Evolutionary conservation across 2,329 filamentous ascomycete genomes (phyloP).

Genomic region (Ophiosphaerella korrae): DNA sequence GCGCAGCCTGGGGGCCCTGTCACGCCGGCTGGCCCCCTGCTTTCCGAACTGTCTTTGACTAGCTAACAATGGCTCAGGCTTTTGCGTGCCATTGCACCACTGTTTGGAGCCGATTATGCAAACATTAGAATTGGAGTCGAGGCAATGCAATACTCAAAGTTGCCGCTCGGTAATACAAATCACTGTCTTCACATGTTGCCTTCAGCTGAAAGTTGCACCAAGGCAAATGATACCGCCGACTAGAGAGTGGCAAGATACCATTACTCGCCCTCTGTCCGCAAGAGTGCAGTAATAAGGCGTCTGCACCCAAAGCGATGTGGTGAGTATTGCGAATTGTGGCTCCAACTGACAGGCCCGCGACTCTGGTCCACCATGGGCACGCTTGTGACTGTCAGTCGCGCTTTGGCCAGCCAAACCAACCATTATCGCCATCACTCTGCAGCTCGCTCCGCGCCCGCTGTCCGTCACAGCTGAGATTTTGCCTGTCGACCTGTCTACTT

Average conservation of each 20-base stretch:
- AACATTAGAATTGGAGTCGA: slow-evolving; percentile 20
- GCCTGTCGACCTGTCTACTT: slow-evolving; percentile 10
- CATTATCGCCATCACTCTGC: slow-evolving; percentile 22
- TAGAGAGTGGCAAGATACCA: not conserved
- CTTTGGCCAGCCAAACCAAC: slow-evolving; percentile 32
- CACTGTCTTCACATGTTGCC: slow-evolving; percentile 20
- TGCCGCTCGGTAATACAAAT: slow-evolving; percentile 19
- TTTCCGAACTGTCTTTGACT: slow-evolving; percentile 35
- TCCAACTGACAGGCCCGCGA: slow-evolving; percentile 39
- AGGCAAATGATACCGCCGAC: not conserved
- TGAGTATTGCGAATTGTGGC: slow-evolving; percentile 38
- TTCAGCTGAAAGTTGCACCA: not conserved
- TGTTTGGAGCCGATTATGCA: slow-evolving; percentile 31
- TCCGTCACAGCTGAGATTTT: slow-evolving; percentile 19
- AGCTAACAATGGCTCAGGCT: slow-evolving; percentile 26
- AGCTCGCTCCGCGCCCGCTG: slow-evolving; percentile 18
- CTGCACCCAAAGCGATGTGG: slow-evolving; percentile 13
- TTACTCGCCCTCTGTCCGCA: not conserved
- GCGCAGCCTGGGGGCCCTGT: slow-evolving; percentile 32
- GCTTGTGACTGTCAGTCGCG: slow-evolving; percentile 41
- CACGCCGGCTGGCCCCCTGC: slow-evolving; percentile 31
- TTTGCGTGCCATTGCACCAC: slow-evolving; percentile 30
- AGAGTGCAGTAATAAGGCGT: slow-evolving; percentile 8
- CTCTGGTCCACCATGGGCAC: slow-evolving; percentile 30
- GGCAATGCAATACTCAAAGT: slow-evolving; percentile 20